These are phyloP conservation scores for Sclerotinia borealis DNA, from an alignment of 2,329 filamentous ascomycete genomes.

Conservation along the genomic window DNA sequence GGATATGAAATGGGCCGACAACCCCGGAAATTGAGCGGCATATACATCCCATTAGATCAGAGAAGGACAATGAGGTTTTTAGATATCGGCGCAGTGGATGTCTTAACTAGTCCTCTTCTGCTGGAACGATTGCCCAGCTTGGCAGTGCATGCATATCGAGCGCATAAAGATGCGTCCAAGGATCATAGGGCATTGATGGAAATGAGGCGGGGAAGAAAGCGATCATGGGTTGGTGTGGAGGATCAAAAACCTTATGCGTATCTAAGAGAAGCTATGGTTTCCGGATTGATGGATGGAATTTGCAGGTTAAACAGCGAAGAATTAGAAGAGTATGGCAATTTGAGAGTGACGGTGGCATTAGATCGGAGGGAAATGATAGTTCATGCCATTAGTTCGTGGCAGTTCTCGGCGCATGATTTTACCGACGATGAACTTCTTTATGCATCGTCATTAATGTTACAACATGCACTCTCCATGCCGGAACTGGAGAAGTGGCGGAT, in stretches of 20 bases:
- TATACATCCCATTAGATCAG: constrained; percentile 37
- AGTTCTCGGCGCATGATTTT: constrained; percentile 85
- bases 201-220: constrained; percentile 68
- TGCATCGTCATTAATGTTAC: constrained; percentile 80
- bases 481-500: constrained; percentile 78
- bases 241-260: constrained; percentile 85
- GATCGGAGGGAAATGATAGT: constrained; percentile 62
- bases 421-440: constrained; percentile 85
- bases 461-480: constrained; percentile 77
- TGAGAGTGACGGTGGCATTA: constrained; percentile 61
- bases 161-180: constrained; percentile 67
- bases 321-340: constrained; percentile 51
- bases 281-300: constrained; percentile 81
- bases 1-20: not conserved
- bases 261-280: constrained; percentile 88
- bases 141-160: constrained; percentile 76
- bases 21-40: constrained; percentile 21
- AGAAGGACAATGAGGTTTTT: constrained; percentile 64
- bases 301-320: constrained; percentile 63
- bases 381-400: constrained; percentile 64
- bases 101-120: constrained; percentile 73
- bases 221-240: constrained; percentile 85
- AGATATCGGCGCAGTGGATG: constrained; percentile 80
- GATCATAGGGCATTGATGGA: constrained; percentile 69
- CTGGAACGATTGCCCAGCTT: constrained; percentile 67